These are phyloP conservation scores for Raffaelea albimanens DNA, from an alignment of 2,329 filamentous ascomycete species.

Conservation along the genomic window DNA sequence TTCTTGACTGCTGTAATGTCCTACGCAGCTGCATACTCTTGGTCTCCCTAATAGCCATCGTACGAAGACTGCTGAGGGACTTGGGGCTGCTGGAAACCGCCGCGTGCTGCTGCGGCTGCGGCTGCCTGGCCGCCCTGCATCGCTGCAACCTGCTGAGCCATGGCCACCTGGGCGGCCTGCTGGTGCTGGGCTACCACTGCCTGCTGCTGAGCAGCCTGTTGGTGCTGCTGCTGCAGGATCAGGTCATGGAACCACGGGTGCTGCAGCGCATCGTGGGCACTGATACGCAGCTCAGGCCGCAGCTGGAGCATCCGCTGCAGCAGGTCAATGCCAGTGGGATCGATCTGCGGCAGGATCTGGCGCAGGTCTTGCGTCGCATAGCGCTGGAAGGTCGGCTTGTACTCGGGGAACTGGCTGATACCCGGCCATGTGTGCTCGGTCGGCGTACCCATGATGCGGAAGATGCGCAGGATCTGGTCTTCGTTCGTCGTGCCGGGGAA, in stretches of 20 bases:
- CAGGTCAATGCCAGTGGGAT: conserved; percentile 58
- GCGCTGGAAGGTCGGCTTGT: conserved; percentile 80
- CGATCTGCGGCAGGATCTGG: conserved; percentile 58
- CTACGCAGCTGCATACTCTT: too few relatives aligned
- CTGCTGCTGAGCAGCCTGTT: conserved; percentile 82
- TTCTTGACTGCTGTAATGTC: too few relatives aligned
- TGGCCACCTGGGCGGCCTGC: conserved; percentile 17
- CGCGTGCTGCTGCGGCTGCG: conserved; percentile 2
- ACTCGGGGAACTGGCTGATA: conserved; percentile 81
- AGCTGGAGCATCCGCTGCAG: conserved; percentile 72
- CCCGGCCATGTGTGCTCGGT: conserved; percentile 74
- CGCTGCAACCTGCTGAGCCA: neutral
- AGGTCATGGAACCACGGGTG: conserved; percentile 90
- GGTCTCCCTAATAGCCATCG: conserved; percentile 15
- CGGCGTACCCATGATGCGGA: conserved; percentile 73
- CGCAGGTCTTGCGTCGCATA: conserved; percentile 72
- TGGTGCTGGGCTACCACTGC: conserved; percentile 49
- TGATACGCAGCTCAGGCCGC: conserved; percentile 82
- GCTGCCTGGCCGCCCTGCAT: conserved; percentile 14
- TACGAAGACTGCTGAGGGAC: conserved; percentile 17
- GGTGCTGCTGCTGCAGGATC: conserved; percentile 37
- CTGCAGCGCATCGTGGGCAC: conserved; percentile 73
- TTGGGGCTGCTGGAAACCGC: conserved; percentile 12
- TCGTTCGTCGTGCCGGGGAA: conserved; percentile 89
- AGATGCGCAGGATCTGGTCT: conserved; percentile 92